Evolutionary conservation across 495 filamentous ascomycete species (phyloP).

Genomic region (Podospora sp.): DNA sequence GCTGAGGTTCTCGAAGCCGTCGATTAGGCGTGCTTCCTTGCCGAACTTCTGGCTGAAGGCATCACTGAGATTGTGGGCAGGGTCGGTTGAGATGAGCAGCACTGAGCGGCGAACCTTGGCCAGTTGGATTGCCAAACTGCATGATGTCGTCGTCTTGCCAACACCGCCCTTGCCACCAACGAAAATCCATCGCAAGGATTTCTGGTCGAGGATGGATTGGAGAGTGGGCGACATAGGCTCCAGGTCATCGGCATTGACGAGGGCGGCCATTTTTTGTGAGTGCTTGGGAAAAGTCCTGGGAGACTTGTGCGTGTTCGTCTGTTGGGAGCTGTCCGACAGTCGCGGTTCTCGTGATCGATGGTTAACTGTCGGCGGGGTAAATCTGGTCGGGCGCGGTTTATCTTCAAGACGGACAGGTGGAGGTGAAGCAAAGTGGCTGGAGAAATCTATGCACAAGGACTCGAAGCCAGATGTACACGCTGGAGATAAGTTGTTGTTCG

Average conservation of each 20-base stretch:
- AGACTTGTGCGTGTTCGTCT: not conserved
- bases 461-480: not conserved
- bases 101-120: slow-evolving; percentile 94
- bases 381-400: not conserved
- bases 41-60: slow-evolving; percentile 99
- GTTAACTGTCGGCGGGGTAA: not conserved
- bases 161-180: slow-evolving; percentile 98
- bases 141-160: slow-evolving; percentile 99
- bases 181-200: slow-evolving; percentile 96
- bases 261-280: too few species aligned
- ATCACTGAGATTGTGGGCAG: slow-evolving; percentile 97
- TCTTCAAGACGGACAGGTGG: not conserved
- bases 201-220: slow-evolving; percentile 91
- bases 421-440: not conserved
- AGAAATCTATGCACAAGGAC: not conserved
- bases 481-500: not conserved
- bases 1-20: slow-evolving; percentile 91
- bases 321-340: not conserved
- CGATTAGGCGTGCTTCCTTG: slow-evolving; percentile 91
- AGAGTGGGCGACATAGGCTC: slow-evolving; percentile 86
- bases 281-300: too few species aligned
- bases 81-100: slow-evolving; percentile 96
- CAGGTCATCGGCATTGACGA: slow-evolving; percentile 66
- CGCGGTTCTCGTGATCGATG: not conserved
- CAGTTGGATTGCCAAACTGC: slow-evolving; percentile 97